These are phyloP conservation scores for Leersia perrieri DNA, from an alignment of 176 grass and related monocot genomes.

Conservation along the genomic window DNA sequence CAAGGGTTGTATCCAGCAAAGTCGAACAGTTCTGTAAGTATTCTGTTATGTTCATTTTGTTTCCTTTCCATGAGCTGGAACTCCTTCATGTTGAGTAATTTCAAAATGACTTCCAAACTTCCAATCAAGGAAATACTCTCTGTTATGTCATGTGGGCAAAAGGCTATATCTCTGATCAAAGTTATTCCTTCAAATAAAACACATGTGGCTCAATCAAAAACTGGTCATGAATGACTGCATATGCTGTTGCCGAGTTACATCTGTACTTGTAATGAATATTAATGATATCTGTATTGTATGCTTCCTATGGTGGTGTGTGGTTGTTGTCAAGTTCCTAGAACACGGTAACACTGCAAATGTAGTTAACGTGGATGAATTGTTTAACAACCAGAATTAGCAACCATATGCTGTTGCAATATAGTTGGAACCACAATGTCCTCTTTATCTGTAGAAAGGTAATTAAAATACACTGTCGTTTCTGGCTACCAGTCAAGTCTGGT, in stretches of 20 bases:
- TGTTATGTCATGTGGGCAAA: background rate
- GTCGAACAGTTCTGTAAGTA: slow-evolving; percentile 36
- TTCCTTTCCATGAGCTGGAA: background rate
- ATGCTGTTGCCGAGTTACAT: background rate
- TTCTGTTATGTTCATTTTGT: background rate
- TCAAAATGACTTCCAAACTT: background rate
- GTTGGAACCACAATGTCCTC: background rate
- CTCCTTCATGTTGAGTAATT: background rate
- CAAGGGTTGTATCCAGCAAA: slow-evolving; percentile 32
- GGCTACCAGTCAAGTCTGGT: background rate
- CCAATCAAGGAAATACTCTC: background rate
- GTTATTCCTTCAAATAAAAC: background rate
- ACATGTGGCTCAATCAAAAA: background rate
- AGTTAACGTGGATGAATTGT: background rate
- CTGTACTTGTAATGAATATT: background rate
- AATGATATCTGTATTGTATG: background rate
- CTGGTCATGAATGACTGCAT: background rate
- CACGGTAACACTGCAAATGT: background rate
- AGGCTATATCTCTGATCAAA: background rate
- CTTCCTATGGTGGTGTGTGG: background rate
- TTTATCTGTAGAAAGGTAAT: background rate
- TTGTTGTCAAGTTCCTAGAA: background rate
- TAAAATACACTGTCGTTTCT: background rate
- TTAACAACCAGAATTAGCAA: background rate
- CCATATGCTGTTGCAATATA: background rate